Evolutionary conservation across 805 yeast species (phyloP).

Genomic region (Middelhovenomyces tepae): DNA sequence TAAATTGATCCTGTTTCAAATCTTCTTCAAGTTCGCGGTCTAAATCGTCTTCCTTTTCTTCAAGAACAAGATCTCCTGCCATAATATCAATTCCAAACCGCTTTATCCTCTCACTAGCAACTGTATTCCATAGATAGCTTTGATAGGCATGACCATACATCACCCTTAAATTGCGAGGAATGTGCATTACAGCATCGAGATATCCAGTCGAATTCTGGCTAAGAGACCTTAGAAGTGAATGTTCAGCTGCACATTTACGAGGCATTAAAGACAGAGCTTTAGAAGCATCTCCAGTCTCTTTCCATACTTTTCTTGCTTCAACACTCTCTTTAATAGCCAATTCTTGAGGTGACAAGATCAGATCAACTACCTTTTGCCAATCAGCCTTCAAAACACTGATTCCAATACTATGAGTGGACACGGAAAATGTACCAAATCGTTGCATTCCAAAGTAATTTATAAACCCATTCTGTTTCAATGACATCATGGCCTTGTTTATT

Average conservation of each 20-base stretch:
- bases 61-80: conserved; percentile 72
- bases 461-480: conserved; percentile 63
- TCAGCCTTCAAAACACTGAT: conserved; percentile 57
- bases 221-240: conserved; percentile 55
- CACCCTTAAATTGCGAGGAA: conserved; percentile 83
- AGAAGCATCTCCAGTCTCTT: conserved; percentile 55
- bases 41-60: conserved; percentile 21
- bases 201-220: conserved; percentile 47
- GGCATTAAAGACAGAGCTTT: conserved; percentile 74
- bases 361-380: conserved; percentile 72
- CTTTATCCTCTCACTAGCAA: conserved; percentile 67
- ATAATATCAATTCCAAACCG: conserved; percentile 61
- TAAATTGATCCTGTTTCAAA: conserved; percentile 44
- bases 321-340: conserved; percentile 72
- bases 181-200: conserved; percentile 73
- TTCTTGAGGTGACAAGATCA: conserved; percentile 79
- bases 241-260: conserved; percentile 77
- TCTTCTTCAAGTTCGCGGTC: conserved; percentile 65
- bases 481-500: conserved; percentile 44
- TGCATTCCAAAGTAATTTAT: conserved; percentile 98
- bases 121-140: conserved; percentile 88
- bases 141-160: conserved; percentile 98
- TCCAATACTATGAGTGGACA: conserved; percentile 86
- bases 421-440: conserved; percentile 91
- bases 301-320: conserved; percentile 80